A percentile compares a stretch with the other conserved stretches of the same genome.
These are phyloP conservation scores for Aegilops umbellulata DNA, from an alignment of 176 grass and related monocot genomes.

Conservation along the genomic window DNA sequence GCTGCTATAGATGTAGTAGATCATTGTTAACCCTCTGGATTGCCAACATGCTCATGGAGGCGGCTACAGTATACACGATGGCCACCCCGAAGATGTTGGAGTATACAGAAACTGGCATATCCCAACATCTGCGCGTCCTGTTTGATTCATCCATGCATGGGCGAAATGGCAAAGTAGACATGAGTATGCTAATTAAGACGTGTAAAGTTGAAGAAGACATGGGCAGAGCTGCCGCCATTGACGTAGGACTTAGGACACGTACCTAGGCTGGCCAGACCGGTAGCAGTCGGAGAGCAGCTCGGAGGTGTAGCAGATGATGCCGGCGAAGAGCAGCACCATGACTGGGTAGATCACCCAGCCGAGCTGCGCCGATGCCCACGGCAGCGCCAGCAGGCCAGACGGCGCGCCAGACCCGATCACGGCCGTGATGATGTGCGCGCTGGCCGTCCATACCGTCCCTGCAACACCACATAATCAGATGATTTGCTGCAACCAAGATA, in stretches of 20 bases:
- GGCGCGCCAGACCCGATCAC: slow-evolving; percentile 86
- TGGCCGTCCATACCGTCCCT: slow-evolving; percentile 31
- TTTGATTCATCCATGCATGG: slow-evolving; percentile 12
- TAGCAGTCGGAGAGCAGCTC: slow-evolving; percentile 81
- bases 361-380: slow-evolving; percentile 86
- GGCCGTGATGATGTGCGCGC: slow-evolving; percentile 88
- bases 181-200: neutral
- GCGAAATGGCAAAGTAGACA: neutral
- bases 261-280: slow-evolving; percentile 74
- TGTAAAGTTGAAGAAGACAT: too few relatives aligned
- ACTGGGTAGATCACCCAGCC: slow-evolving; percentile 81
- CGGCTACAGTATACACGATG: slow-evolving; percentile 93
- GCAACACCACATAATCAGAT: neutral
- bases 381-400: slow-evolving; percentile 77
- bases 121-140: slow-evolving; percentile 77
- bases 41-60: slow-evolving; percentile 96
- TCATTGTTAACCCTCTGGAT: slow-evolving; percentile 47
- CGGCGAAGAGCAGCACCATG: slow-evolving; percentile 89
- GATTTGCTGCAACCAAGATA: too few relatives aligned
- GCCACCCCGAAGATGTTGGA: slow-evolving; percentile 92
- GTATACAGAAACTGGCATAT: slow-evolving; percentile 82
- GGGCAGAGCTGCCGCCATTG: too few relatives aligned
- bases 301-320: slow-evolving; percentile 90
- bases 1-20: too few relatives aligned
- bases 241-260: slow-evolving; percentile 23